Percentiles rank a stretch among this genome's conserved stretches.
Conservation (phyloP, 306 rosid genomes). For the Lathyrus sativus region DNA sequence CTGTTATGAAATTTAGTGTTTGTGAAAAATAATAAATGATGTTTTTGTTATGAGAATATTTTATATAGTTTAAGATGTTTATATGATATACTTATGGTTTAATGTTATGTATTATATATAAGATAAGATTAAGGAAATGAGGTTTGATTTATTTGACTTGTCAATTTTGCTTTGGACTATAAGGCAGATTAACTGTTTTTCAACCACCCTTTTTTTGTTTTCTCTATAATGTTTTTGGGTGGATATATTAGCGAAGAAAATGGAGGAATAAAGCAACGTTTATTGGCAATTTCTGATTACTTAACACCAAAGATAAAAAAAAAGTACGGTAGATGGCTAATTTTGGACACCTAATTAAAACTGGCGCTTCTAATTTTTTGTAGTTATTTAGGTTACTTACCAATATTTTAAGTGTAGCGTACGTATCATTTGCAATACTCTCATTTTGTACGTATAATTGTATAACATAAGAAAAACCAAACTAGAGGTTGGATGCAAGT, state of each 20-base stretch:
- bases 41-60: background rate
- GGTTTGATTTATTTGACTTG: conserved; percentile 32
- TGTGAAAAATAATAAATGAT: background rate
- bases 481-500: background rate
- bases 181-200: conserved; percentile 63
- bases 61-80: conserved; percentile 3
- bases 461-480: background rate
- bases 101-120: conserved; percentile 7
- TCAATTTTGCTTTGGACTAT: conserved; percentile 32
- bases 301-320: conserved; percentile 62
- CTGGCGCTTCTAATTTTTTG: conserved; percentile 15
- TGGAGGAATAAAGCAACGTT: conserved; percentile 53
- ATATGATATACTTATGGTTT: conserved; percentile 8
- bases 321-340: conserved; percentile 9
- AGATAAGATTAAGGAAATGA: conserved; percentile 33
- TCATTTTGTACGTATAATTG: background rate
- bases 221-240: conserved; percentile 38
- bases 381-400: conserved; percentile 41
- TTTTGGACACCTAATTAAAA: conserved; percentile 32
- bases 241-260: conserved; percentile 57
- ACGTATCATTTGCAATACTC: conserved; percentile 12
- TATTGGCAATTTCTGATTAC: conserved; percentile 55
- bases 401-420: conserved; percentile 6
- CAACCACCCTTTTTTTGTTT: conserved; percentile 45
- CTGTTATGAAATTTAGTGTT: background rate